A percentile compares a stretch with the other conserved stretches of the same genome.
phyloP scores from a whole-genome alignment of 31 red algal species.

The Bonnemaisonia californica region DNA sequence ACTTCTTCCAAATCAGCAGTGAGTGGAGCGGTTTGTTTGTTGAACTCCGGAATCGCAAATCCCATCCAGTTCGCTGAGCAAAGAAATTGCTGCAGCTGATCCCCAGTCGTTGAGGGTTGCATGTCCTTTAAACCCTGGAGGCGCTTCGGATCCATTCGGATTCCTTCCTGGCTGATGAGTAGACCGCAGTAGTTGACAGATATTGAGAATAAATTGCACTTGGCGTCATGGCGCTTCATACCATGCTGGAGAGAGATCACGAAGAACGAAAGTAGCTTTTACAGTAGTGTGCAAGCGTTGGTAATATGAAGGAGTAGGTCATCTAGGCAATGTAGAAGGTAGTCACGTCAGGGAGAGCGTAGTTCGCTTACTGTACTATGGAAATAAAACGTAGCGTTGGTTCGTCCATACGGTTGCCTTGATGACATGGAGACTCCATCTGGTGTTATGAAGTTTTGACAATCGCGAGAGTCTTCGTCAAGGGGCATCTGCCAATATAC shows the following conservation, averaged over 20 bases:
- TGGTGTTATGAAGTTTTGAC: constrained; percentile 46
- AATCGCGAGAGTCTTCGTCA: constrained; percentile 23
- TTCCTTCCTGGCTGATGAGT: constrained; percentile 13
- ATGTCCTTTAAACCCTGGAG: constrained; percentile 34
- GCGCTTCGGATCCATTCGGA: constrained; percentile 24
- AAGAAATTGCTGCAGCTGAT: constrained; percentile 18
- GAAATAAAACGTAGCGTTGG: constrained; percentile 40
- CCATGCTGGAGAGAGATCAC: constrained; percentile 16
- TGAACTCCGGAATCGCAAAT: constrained; percentile 50
- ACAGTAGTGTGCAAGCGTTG: not conserved
- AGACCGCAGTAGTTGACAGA: constrained; percentile 38
- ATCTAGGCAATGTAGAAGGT: constrained; percentile 52
- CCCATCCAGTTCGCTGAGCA: constrained; percentile 56
- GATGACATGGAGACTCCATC: constrained; percentile 51
- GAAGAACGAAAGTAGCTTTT: constrained; percentile 10
- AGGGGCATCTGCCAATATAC: constrained; percentile 64
- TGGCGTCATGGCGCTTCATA: constrained; percentile 48
- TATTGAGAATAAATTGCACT: constrained; percentile 29
- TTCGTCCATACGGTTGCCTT: constrained; percentile 30
- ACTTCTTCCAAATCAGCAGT: constrained; percentile 28
- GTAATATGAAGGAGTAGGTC: constrained; percentile 44
- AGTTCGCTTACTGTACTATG: constrained; percentile 37
- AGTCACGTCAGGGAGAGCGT: constrained; percentile 32
- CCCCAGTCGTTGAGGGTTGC: not conserved
- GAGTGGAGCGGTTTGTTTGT: constrained; percentile 28